Evolutionary conservation across 805 yeast genomes (phyloP).

Genomic region (Naumovozyma baii): DNA sequence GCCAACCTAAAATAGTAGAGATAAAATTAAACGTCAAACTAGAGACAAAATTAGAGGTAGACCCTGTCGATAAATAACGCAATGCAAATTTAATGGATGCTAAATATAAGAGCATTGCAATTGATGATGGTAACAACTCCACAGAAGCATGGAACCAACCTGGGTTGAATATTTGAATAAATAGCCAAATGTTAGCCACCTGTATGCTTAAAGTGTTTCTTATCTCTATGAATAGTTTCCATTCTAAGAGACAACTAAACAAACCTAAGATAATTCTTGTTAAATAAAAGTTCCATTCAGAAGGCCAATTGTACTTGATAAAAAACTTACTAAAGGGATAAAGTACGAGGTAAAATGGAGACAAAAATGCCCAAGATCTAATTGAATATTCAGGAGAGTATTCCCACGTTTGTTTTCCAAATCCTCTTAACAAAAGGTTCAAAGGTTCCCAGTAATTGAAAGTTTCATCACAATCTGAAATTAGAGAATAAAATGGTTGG

Average conservation of each 20-base stretch:
- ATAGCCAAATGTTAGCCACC: conserved; percentile 49
- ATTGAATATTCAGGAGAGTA: conserved; percentile 85
- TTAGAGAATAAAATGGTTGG: conserved; percentile 43
- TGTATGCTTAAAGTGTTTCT: conserved; percentile 13
- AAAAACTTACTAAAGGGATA: conserved; percentile 15
- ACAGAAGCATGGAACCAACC: conserved; percentile 88
- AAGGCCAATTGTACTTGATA: conserved; percentile 10
- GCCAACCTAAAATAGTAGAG: conserved; percentile 90
- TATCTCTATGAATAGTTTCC: conserved; percentile 25
- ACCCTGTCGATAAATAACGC: conserved; percentile 21
- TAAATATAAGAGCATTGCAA: conserved; percentile 47
- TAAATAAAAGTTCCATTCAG: conserved; percentile 23
- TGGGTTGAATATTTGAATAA: conserved; percentile 54
- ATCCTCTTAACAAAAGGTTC: conserved; percentile 63
- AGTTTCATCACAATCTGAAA: conserved; percentile 87
- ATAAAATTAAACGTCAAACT: conserved; percentile 29
- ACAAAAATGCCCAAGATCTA: conserved; percentile 71
- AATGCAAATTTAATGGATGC: conserved; percentile 24
- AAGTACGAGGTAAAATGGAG: conserved; percentile 32
- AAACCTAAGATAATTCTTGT: conserved; percentile 21
- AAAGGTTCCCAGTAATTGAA: conserved; percentile 94
- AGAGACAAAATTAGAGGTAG: conserved; percentile 16
- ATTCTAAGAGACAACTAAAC: conserved; percentile 36
- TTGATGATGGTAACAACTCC: conserved; percentile 74
- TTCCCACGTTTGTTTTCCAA: conserved; percentile 95